A percentile compares a stretch with the other conserved stretches of the same genome.
phyloP scores from a whole-genome alignment of 495 filamentous ascomycete species.

The Bacidia rubella region DNA sequence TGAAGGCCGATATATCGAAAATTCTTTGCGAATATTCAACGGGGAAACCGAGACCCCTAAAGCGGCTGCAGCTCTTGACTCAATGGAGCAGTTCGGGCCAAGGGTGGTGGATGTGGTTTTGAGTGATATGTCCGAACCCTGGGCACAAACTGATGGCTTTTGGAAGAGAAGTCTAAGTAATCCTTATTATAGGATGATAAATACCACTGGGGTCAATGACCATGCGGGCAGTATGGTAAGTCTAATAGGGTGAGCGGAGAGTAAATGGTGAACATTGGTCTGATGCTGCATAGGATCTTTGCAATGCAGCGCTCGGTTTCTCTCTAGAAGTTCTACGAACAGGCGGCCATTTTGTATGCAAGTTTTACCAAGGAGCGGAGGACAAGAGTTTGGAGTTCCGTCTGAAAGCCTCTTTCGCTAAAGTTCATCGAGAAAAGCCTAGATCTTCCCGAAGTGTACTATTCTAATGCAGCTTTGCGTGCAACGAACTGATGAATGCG shows the following conservation, averaged over 20 bases:
- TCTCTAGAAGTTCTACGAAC: slow-evolving; percentile 66
- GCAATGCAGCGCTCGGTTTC: slow-evolving; percentile 70
- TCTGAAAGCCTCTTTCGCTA: slow-evolving; percentile 59
- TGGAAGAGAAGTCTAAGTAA: slow-evolving; percentile 79
- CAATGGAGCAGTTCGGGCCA: too few relatives aligned
- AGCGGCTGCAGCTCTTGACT: too few relatives aligned
- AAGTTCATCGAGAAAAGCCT: slow-evolving; percentile 76
- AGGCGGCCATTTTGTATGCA: slow-evolving; percentile 86
- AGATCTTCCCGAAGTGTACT: slow-evolving; percentile 75
- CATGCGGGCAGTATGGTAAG: slow-evolving; percentile 92
- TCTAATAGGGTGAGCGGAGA: background rate
- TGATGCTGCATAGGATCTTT: slow-evolving; percentile 71
- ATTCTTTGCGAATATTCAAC: too few relatives aligned
- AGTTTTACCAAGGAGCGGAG: slow-evolving; percentile 87
- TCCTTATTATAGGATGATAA: slow-evolving; percentile 97
- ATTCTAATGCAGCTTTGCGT: slow-evolving; percentile 5
- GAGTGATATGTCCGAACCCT: slow-evolving; percentile 98
- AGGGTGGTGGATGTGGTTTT: slow-evolving; percentile 94
- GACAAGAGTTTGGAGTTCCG: slow-evolving; percentile 62
- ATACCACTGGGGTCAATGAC: slow-evolving; percentile 80
- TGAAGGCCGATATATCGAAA: too few relatives aligned
- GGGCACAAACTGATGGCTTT: slow-evolving; percentile 63
- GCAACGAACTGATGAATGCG: background rate
- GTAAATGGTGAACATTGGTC: background rate
- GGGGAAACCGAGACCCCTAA: too few relatives aligned